These are phyloP conservation scores for Xylaria palmicola DNA, from an alignment of 495 filamentous ascomycete genomes.

Conservation along the genomic window DNA sequence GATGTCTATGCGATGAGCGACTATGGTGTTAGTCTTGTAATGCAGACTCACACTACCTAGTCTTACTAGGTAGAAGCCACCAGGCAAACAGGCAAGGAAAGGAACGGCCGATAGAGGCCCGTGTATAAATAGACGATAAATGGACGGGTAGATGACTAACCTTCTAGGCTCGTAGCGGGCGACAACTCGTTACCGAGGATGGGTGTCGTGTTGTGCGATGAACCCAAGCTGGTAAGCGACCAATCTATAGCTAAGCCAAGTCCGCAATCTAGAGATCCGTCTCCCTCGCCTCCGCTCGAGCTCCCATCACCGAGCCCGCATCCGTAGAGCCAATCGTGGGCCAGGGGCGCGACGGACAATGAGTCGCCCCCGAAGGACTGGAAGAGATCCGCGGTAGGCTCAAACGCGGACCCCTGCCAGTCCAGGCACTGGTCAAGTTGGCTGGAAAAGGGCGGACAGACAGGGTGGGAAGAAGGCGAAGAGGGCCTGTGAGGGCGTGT, in stretches of 20 bases:
- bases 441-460: constrained; percentile 20
- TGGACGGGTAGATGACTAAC: constrained; percentile 16
- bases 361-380: constrained; percentile 25
- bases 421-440: constrained; percentile 26
- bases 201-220: constrained; percentile 23
- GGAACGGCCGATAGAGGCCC: constrained; percentile 5
- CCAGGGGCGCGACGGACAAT: constrained; percentile 16
- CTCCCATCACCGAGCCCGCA: constrained; percentile 19
- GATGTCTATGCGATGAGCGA: constrained; percentile 7
- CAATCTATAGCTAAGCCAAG: constrained; percentile 20
- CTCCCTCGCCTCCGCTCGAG: constrained; percentile 12
- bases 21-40: constrained; percentile 7
- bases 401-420: constrained; percentile 31
- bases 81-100: not conserved
- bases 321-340: constrained; percentile 28
- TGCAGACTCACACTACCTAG: not conserved
- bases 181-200: constrained; percentile 22
- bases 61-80: not conserved
- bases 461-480: constrained; percentile 25
- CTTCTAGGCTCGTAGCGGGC: constrained; percentile 25
- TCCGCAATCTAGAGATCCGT: constrained; percentile 5
- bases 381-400: constrained; percentile 32
- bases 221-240: constrained; percentile 27
- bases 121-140: not conserved
- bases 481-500: constrained; percentile 18